phyloP scores from a whole-genome alignment of 1,284 basidiomycete genomes.

The Ceraceosorus bombacis region DNA sequence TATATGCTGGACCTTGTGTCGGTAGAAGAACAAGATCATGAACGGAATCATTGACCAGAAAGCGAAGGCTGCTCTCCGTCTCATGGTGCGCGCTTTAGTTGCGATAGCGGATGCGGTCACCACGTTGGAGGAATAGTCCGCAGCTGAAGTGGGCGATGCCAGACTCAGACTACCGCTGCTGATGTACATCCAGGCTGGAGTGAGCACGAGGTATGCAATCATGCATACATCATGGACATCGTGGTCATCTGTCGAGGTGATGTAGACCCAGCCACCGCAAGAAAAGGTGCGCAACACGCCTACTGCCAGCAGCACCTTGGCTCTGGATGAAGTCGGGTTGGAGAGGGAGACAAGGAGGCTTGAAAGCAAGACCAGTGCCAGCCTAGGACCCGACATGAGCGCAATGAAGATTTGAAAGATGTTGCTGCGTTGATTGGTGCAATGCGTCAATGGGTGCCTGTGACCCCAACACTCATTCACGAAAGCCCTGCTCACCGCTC shows the following conservation, averaged over 20 bases:
- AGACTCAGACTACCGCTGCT: slow-evolving; percentile 31
- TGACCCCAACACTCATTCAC: no score
- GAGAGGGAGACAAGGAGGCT: slow-evolving; percentile 49
- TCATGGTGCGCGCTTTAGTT: slow-evolving; percentile 24
- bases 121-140: not conserved
- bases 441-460: no score
- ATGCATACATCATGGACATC: slow-evolving; percentile 80
- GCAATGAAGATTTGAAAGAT: slow-evolving; percentile 87
- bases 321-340: slow-evolving; percentile 17
- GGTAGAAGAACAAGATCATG: slow-evolving; percentile 41
- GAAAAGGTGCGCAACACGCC: slow-evolving; percentile 71
- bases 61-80: slow-evolving; percentile 22
- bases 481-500: slow-evolving; percentile 1
- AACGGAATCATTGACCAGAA: slow-evolving; percentile 42
- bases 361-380: slow-evolving; percentile 66
- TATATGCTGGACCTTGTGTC: slow-evolving; percentile 35
- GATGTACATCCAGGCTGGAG: slow-evolving; percentile 63
- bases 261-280: slow-evolving; percentile 87
- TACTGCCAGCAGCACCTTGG: slow-evolving; percentile 54
- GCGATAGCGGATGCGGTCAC: slow-evolving; percentile 9
- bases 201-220: slow-evolving; percentile 56
- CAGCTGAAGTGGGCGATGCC: slow-evolving; percentile 6
- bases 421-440: slow-evolving; percentile 57
- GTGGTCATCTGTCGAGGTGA: slow-evolving; percentile 71
- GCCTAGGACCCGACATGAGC: slow-evolving; percentile 62